phyloP scores from a whole-genome alignment of 352 stramenopile genomes.

The Thalassiosira oceanica region DNA sequence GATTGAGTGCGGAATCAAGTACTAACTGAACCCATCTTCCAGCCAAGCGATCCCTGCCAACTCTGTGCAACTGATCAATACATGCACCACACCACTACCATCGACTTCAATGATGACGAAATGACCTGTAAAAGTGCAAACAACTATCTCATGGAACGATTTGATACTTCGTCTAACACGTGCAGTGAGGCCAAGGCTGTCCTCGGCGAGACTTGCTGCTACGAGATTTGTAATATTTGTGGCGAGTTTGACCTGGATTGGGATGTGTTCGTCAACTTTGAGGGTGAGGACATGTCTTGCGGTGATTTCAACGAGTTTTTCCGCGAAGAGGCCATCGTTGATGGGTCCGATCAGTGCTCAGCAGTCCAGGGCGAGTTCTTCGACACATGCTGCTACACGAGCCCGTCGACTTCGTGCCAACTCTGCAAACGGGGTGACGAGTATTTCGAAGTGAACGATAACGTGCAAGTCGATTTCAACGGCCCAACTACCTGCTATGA shows the following conservation, averaged over 20 bases:
- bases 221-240: constrained; percentile 54
- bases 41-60: constrained; percentile 40
- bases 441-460: constrained; percentile 51
- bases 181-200: constrained; percentile 36
- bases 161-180: constrained; percentile 27
- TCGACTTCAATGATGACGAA: constrained; percentile 50
- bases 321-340: constrained; percentile 26
- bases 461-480: constrained; percentile 62
- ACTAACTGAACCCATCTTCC: neutral
- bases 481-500: constrained; percentile 51
- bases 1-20: neutral
- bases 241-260: constrained; percentile 51
- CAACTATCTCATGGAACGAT: constrained; percentile 48
- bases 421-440: constrained; percentile 48
- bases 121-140: constrained; percentile 42
- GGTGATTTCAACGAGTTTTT: constrained; percentile 59
- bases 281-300: constrained; percentile 48
- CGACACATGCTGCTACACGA: constrained; percentile 51
- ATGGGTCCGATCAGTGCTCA: constrained; percentile 39
- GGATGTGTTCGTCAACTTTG: constrained; percentile 52
- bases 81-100: constrained; percentile 39
- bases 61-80: constrained; percentile 49
- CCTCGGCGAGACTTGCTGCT: constrained; percentile 47
- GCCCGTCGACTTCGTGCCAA: constrained; percentile 53
- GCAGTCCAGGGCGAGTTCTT: constrained; percentile 26